Evolutionary conservation across 768 basidiomycete genomes (phyloP).

Genomic region (Lactarius pseudohatsudake): DNA sequence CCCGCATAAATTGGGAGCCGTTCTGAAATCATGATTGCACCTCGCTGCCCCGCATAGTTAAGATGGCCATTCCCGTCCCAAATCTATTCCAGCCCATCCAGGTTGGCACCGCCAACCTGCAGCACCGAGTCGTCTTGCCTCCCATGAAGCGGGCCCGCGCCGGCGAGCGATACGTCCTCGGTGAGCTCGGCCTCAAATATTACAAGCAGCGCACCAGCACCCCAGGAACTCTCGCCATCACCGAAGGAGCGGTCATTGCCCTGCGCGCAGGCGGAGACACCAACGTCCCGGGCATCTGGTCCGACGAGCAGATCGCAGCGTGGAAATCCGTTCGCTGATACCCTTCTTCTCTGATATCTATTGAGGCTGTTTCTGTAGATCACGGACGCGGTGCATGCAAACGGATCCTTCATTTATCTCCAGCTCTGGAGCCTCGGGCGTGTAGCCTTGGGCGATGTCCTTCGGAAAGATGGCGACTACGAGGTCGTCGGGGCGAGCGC

Average conservation of each 20-base stretch:
- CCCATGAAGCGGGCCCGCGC: constrained; percentile 52
- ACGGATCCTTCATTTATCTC: constrained; percentile 43
- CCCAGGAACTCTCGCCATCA: constrained; percentile 55
- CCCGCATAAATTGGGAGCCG: not conserved
- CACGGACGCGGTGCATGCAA: constrained; percentile 44
- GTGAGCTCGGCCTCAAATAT: constrained; percentile 42
- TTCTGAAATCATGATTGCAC: not conserved
- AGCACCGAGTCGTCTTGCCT: constrained; percentile 54
- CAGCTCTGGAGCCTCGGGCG: constrained; percentile 54
- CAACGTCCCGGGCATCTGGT: constrained; percentile 51
- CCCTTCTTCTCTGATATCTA: not conserved
- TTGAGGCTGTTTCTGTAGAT: not conserved
- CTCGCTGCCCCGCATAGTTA: not conserved
- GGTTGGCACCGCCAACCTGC: constrained; percentile 43
- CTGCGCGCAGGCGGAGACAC: constrained; percentile 46
- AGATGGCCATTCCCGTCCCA: not conserved
- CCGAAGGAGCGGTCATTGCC: constrained; percentile 58
- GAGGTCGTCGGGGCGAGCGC: not conserved
- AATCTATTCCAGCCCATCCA: constrained; percentile 48
- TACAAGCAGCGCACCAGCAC: constrained; percentile 48
- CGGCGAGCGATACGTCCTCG: constrained; percentile 37
- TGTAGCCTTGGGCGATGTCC: constrained; percentile 28
- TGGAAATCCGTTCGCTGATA: constrained; percentile 50
- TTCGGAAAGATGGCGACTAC: not conserved
- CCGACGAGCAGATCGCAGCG: constrained; percentile 46